A percentile compares a stretch with the other conserved stretches of the same genome.
Conservation (phyloP, 768 basidiomycete genomes). For the Kondoa subrosea region DNA sequence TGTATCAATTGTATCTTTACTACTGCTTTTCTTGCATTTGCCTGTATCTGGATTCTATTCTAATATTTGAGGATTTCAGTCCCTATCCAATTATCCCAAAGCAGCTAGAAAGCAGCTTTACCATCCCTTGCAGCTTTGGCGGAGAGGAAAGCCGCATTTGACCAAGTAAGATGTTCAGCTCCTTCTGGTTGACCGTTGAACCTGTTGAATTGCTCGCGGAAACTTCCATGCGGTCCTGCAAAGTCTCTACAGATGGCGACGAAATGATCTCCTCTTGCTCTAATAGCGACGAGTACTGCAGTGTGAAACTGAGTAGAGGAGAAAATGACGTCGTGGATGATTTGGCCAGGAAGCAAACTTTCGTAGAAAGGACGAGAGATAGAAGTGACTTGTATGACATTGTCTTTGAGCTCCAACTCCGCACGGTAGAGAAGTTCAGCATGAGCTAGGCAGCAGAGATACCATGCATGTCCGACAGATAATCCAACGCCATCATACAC, state of each 20-base stretch:
- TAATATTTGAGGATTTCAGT: too few species aligned
- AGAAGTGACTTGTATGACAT: not conserved
- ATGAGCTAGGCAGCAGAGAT: not conserved
- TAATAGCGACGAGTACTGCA: not conserved
- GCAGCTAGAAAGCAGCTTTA: not conserved
- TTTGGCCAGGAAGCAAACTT: not conserved
- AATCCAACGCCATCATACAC: slow-evolving; percentile 39
- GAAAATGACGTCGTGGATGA: too few species aligned
- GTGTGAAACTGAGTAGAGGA: slow-evolving; percentile 1
- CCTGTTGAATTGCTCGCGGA: slow-evolving; percentile 1
- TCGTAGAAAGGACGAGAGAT: not conserved
- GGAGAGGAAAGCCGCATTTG: slow-evolving; percentile 4
- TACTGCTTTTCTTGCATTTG: too few species aligned
- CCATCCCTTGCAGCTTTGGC: not conserved
- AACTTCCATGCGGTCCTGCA: not conserved
- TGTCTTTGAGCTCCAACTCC: not conserved
- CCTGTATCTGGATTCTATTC: too few species aligned
- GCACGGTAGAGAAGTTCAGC: slow-evolving; percentile 6
- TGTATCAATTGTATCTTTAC: too few species aligned
- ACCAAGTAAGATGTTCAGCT: not conserved
- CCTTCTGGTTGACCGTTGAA: slow-evolving; percentile 1
- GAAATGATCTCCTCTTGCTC: not conserved
- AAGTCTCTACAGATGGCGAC: not conserved
- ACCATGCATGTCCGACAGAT: not conserved
- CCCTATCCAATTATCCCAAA: too few species aligned